Base-by-base conservation (phyloP, 768 basidiomycete species). In the Hypholoma fasciculare region DNA sequence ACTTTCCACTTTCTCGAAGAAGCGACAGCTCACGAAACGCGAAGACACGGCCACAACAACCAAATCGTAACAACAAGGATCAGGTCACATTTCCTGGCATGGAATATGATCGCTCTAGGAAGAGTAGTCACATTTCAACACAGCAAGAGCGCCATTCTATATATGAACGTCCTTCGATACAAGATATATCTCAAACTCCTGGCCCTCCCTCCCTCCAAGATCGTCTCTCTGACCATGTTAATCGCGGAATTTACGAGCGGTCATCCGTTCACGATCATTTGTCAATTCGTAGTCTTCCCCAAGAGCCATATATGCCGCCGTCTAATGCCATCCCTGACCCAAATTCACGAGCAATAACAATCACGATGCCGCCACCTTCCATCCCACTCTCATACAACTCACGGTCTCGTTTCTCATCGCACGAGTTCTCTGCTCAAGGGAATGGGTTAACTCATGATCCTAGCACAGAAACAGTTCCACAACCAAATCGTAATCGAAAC, bases 21-120 rank as follows among this genome's bases (percentile, higher is more conserved):
- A 63, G 30, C 48, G 68, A 66, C 54, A 71, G 68, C 39, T 52
- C 63, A 2, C 56, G 49, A 43, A 58, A 57, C 52, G 39, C 56
- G 2, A 64, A 60, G 50, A 49, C 61, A n/a, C 49, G 71, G 52
- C 73, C 61, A 52, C 75, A 77, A 61, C 80, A 78, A 16, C 76
- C 72, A 36, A 52, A 63, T 51, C 66, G 62, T 37, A 64, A 52
- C 56, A 17, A 12, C 47, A 51, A 56, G 49, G 60, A 57, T 51
- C 30, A 57, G 2, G 58, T 57, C 39, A 26, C 49, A 38, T 43
- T 50, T 20, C 11, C 56, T n/a, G 23, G 50, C 14, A 50, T 26
- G 56, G 56, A 49, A 30, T 36, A 50, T 20, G 56, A 50, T 9
- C 48, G 19, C 14, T 44, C 39, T 39, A 49, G 38, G 20, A 27